Conservation (phyloP, 225 moss, liverwort and hornwort genomes). For the Sphagnum tenellum region DNA sequence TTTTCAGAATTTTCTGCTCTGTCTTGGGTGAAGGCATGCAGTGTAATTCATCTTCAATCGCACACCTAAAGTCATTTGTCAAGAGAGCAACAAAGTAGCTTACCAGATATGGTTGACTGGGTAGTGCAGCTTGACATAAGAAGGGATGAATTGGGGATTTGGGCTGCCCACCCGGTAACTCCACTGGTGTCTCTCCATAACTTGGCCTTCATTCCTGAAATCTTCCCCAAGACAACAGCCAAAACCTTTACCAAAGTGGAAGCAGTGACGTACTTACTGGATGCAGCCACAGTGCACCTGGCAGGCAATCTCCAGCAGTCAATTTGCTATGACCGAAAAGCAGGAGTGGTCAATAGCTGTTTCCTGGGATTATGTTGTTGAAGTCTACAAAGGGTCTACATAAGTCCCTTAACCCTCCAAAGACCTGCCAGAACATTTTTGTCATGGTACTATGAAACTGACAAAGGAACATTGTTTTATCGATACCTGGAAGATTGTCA, state of each 20-base stretch:
- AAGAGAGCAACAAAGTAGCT: no score
- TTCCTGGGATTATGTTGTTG: slow-evolving; percentile 42
- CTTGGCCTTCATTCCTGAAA: slow-evolving; percentile 31
- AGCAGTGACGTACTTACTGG: slow-evolving; percentile 28
- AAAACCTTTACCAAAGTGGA: slow-evolving; percentile 27
- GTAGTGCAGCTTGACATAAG: slow-evolving; percentile 30
- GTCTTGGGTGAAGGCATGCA: no score
- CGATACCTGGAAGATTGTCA: slow-evolving; percentile 30
- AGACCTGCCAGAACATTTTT: slow-evolving; percentile 34
- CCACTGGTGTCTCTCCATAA: slow-evolving; percentile 42
- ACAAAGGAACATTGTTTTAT: slow-evolving; percentile 39
- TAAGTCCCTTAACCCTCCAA: slow-evolving; percentile 34
- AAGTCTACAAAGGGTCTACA: slow-evolving; percentile 38
- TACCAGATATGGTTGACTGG: neutral
- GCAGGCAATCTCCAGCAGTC: slow-evolving; percentile 38
- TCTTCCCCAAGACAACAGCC: slow-evolving; percentile 26
- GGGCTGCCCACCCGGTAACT: slow-evolving; percentile 34
- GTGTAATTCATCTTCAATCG: no score
- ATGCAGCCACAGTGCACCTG: slow-evolving; percentile 23
- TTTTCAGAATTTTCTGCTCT: neutral
- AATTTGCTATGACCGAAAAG: slow-evolving; percentile 26
- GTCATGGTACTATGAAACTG: slow-evolving; percentile 41
- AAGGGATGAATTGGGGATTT: slow-evolving; percentile 38
- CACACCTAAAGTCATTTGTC: no score
- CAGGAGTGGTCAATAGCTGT: slow-evolving; percentile 34